phyloP scores from a whole-genome alignment of 352 stramenopile genomes.

The Phytophthora pluvialis region DNA sequence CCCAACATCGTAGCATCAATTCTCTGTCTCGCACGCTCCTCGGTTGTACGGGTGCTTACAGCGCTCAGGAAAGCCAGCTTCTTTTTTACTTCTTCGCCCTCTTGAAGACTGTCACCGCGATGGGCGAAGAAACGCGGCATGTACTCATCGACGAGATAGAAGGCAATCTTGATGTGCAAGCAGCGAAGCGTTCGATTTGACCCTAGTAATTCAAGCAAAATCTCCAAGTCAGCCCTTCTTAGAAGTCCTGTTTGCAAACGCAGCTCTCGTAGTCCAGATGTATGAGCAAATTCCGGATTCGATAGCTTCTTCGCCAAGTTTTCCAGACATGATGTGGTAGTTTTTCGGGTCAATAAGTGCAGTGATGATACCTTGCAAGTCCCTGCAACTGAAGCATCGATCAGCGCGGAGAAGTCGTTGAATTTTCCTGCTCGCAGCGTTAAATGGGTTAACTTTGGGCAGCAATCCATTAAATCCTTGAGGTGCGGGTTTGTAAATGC shows the following conservation, averaged over 20 bases:
- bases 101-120: constrained; percentile 24
- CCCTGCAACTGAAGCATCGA: constrained; percentile 16
- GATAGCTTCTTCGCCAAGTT: constrained; percentile 17
- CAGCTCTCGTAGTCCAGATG: constrained; percentile 19
- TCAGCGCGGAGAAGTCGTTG: constrained; percentile 25
- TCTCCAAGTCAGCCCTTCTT: constrained; percentile 12
- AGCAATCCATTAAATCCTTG: constrained; percentile 18
- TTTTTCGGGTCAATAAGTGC: constrained; percentile 18
- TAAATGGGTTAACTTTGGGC: constrained; percentile 23
- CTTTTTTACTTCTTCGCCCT: constrained; percentile 10
- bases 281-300: neutral
- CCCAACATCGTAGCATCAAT: constrained; percentile 22
- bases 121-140: constrained; percentile 28
- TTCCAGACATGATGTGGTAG: constrained; percentile 20
- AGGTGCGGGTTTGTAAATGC: constrained; percentile 23
- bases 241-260: constrained; percentile 21
- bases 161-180: constrained; percentile 31
- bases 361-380: constrained; percentile 19
- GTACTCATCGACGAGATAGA: constrained; percentile 32
- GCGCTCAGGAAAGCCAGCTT: constrained; percentile 30
- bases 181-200: constrained; percentile 28
- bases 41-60: constrained; percentile 3
- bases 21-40: constrained; percentile 11
- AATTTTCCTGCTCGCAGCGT: constrained; percentile 14
- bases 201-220: constrained; percentile 18